phyloP scores from a whole-genome alignment of 2,329 filamentous ascomycete species.

The Niveomyces coronatus region DNA sequence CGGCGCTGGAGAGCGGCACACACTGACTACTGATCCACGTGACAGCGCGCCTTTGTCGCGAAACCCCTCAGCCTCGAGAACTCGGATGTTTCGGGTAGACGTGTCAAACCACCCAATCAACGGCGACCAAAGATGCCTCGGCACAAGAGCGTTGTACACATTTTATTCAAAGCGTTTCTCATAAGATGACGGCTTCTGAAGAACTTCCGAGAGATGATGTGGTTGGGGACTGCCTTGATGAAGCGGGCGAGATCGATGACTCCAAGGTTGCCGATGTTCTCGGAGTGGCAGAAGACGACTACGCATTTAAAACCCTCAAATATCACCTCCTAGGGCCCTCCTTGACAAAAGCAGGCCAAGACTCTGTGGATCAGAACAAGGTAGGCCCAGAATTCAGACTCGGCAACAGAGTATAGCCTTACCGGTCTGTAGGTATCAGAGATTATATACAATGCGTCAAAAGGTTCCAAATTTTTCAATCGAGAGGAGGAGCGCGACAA shows the following conservation, averaged over 20 bases:
- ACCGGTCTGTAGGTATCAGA: conserved; percentile 60
- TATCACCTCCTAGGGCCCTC: conserved; percentile 86
- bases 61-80: not conserved
- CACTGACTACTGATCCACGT: conserved; percentile 3
- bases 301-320: conserved; percentile 55
- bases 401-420: not conserved
- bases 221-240: conserved; percentile 1
- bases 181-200: conserved; percentile 3
- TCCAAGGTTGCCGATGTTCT: conserved; percentile 6
- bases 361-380: conserved; percentile 85
- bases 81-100: not conserved
- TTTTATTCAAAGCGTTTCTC: not conserved
- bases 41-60: conserved; percentile 8
- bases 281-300: conserved; percentile 16
- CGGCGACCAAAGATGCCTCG: conserved; percentile 3
- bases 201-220: conserved; percentile 1
- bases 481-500: conserved; percentile 80
- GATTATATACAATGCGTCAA: conserved; percentile 93
- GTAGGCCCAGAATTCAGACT: conserved; percentile 26
- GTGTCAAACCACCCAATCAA: conserved; percentile 1
- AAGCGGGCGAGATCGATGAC: conserved; percentile 5
- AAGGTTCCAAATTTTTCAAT: conserved; percentile 92
- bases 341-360: conserved; percentile 86
- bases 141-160: not conserved
- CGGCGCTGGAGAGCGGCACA: too few relatives aligned